Percentiles rank a stretch among this genome's conserved stretches.
Conservation (phyloP, 106 monocot genomes). For the Dioscorea alata region DNA sequence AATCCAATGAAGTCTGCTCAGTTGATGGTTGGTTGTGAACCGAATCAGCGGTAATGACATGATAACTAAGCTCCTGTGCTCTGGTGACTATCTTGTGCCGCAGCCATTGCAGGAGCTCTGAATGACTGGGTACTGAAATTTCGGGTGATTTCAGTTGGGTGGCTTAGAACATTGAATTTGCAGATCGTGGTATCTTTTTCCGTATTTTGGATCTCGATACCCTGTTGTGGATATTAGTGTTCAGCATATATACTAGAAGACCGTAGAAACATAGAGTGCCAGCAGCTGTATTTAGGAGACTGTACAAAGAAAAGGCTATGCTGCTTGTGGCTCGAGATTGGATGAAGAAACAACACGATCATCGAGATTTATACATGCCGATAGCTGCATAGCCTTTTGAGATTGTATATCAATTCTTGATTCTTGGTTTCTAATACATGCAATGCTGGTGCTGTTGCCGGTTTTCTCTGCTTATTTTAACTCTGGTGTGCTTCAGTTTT, state of each 20-base stretch:
- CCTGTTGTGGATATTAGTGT: slow-evolving; percentile 25
- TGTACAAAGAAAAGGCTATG: slow-evolving; percentile 27
- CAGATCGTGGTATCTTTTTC: too few relatives aligned
- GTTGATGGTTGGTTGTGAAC: neutral
- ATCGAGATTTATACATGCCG: neutral
- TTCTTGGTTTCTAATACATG: neutral
- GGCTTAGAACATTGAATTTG: too few relatives aligned
- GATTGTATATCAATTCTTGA: neutral
- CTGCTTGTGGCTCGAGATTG: slow-evolving; percentile 3
- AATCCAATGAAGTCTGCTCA: slow-evolving; percentile 9
- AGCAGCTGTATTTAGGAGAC: slow-evolving; percentile 17
- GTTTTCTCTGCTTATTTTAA: too few relatives aligned
- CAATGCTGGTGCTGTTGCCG: too few relatives aligned
- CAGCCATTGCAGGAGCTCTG: too few relatives aligned
- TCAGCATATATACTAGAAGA: slow-evolving; percentile 4
- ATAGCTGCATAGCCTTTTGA: neutral
- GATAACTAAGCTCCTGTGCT: neutral
- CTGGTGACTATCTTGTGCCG: too few relatives aligned
- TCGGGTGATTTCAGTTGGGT: too few relatives aligned
- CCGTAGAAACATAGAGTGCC: slow-evolving; percentile 1
- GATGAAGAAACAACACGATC: neutral
- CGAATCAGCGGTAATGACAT: neutral
- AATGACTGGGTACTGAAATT: too few relatives aligned
- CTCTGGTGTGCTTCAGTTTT: too few relatives aligned
- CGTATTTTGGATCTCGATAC: neutral